A percentile compares a stretch with the other conserved stretches of the same genome.
phyloP scores from a whole-genome alignment of 345 rosid species.

The Eucalyptus caleyi region DNA sequence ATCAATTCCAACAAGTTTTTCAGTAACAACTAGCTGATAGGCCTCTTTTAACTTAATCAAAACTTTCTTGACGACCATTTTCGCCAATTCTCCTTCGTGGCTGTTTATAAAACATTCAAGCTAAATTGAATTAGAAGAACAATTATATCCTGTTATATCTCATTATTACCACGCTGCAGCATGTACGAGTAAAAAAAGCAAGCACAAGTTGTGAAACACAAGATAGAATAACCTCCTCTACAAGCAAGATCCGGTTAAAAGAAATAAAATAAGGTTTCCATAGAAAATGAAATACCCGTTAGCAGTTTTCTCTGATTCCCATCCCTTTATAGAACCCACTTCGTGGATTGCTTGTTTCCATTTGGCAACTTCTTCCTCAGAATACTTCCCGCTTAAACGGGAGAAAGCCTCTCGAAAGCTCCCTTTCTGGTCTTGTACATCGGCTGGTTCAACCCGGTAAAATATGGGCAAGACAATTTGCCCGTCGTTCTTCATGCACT shows the following conservation, averaged over 20 bases:
- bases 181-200: neutral
- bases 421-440: neutral
- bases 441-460: neutral
- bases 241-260: neutral
- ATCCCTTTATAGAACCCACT: neutral
- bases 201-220: neutral
- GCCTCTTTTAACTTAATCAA: neutral
- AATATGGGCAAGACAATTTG: neutral
- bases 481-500: neutral
- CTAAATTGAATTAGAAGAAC: neutral
- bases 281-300: neutral
- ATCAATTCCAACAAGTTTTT: neutral
- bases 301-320: neutral
- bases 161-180: neutral
- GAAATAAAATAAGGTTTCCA: neutral
- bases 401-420: neutral
- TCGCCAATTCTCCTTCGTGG: neutral
- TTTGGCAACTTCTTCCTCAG: neutral
- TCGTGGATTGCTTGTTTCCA: neutral
- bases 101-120: neutral
- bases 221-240: neutral
- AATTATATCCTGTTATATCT: neutral
- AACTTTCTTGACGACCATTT: fast-evolving
- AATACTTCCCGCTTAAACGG: neutral
- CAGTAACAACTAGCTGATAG: neutral